A percentile compares a stretch with the other conserved stretches of the same genome.
Conservation (phyloP, 768 basidiomycete genomes). For the Termitomyces heimii region DNA sequence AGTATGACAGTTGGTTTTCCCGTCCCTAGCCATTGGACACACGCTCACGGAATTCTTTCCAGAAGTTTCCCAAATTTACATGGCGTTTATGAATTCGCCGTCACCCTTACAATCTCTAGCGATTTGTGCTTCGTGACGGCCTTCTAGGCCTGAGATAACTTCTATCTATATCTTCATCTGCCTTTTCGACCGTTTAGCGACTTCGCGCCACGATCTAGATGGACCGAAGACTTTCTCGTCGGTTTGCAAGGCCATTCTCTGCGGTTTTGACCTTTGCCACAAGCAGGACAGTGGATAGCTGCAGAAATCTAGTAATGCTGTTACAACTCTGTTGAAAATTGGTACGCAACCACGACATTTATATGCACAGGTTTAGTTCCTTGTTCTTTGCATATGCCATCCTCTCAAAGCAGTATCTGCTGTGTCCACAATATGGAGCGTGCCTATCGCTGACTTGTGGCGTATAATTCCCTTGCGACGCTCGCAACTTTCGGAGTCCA, state of each 20-base stretch:
- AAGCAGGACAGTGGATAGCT: not conserved
- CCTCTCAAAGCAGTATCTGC: not conserved
- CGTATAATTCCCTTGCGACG: not conserved
- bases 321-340: not conserved
- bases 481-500: not conserved
- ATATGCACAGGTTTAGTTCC: not conserved
- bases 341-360: not conserved
- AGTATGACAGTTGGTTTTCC: not conserved
- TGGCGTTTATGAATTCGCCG: not conserved
- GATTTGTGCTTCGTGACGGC: not conserved
- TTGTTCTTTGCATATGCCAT: not conserved
- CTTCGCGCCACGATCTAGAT: conserved; percentile 1
- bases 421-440: not conserved
- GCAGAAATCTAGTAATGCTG: not conserved
- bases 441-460: not conserved
- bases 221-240: not conserved
- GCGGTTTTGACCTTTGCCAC: not conserved
- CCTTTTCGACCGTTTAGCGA: not conserved
- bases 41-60: not conserved
- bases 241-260: not conserved
- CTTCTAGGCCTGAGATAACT: not conserved
- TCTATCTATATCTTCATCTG: not conserved
- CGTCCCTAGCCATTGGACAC: not conserved
- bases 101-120: not conserved
- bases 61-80: not conserved